Evolutionary conservation across 2,329 filamentous ascomycete genomes (phyloP), one percentile per base, ranked within the genome.

Genomic region (Aspergillus floridensis): DNA sequence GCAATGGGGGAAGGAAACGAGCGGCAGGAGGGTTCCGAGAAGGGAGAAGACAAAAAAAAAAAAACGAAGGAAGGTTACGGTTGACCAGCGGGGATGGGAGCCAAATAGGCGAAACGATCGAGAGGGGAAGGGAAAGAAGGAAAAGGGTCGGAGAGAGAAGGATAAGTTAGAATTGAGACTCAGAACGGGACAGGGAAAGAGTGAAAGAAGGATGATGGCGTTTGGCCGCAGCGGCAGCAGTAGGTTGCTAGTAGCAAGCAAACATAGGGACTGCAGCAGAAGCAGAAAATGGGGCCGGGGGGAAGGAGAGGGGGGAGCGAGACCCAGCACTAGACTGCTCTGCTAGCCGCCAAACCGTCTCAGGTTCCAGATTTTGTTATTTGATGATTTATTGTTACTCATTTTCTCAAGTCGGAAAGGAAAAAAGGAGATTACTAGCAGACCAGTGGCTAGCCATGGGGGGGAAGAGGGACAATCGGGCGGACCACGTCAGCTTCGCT

Each of bases 401-500:
- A 12, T 35, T 35, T 35, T 35, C 14, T 16, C 14, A 12, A 16
- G 5, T 5, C 12, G 11, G 32, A 16, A 35, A 16, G 16, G 14
- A 8, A 44, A 41, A 44, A 44, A 44, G 38, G 38, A 44, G 38
- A 44, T 44, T 44, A 29, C 26, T 29, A 19, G 38, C 38, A 16
- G 8, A 19, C 38, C 38, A 44, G 14, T 44, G 38, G 38, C 38
- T 14, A 44, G n/a, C 16, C 14, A 44, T 44, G 38, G 38, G 7
- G 38, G 16, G 4, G 11, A 12, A 35, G 14, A 35, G 32, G 38
- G 38, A 44, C 38, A 44, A 44, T 44, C 38, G 38, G 38, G 38
- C 38, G 38, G 38, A 44, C 51, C 51, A 53, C 51, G 51, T 53
- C 51, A 53, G 51, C 51, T 32, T 53, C 12, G 32, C 32, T 35